Percentiles rank a stretch among this genome's conserved stretches.
Evolutionary conservation across 139 green algal genomes (phyloP).

Genomic region (Micromonas pusilla): DNA sequence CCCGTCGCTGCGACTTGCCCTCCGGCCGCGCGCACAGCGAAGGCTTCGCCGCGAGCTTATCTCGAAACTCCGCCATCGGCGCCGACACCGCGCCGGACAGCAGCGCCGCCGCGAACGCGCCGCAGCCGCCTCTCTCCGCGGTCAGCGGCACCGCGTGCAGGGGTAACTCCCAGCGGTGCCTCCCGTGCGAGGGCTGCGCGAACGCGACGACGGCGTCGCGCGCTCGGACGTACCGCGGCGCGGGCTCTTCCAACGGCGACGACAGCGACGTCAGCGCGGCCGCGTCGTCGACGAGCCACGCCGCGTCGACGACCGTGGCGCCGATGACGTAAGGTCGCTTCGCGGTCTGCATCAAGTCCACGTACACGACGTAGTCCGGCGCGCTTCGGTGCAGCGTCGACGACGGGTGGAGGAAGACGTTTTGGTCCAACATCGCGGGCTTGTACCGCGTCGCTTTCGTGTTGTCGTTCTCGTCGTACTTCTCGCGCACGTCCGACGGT

Average conservation of each 20-base stretch:
- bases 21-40: conserved; percentile 18
- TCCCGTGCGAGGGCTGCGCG: conserved; percentile 61
- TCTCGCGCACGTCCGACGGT: conserved; percentile 23
- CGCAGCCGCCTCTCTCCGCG: conserved; percentile 32
- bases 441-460: conserved; percentile 59
- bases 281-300: conserved; percentile 28
- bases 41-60: conserved; percentile 27
- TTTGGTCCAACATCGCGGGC: conserved; percentile 40
- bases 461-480: conserved; percentile 23
- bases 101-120: conserved; percentile 74
- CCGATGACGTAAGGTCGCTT: conserved; percentile 81
- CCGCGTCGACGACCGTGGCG: conserved; percentile 21
- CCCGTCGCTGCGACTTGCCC: conserved; percentile 23
- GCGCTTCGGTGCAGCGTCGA: conserved; percentile 53
- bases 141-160: conserved; percentile 38
- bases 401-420: conserved; percentile 82
- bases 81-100: conserved; percentile 58
- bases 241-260: conserved; percentile 31
- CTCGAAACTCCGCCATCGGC: conserved; percentile 14
- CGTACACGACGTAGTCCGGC: conserved; percentile 75
- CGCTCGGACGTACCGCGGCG: conserved; percentile 30
- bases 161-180: conserved; percentile 74
- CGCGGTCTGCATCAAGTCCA: conserved; percentile 59
- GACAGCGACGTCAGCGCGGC: conserved; percentile 27
- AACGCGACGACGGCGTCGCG: conserved; percentile 64